phyloP scores from a whole-genome alignment of 768 basidiomycete species.

The Mycena epipterygia region DNA sequence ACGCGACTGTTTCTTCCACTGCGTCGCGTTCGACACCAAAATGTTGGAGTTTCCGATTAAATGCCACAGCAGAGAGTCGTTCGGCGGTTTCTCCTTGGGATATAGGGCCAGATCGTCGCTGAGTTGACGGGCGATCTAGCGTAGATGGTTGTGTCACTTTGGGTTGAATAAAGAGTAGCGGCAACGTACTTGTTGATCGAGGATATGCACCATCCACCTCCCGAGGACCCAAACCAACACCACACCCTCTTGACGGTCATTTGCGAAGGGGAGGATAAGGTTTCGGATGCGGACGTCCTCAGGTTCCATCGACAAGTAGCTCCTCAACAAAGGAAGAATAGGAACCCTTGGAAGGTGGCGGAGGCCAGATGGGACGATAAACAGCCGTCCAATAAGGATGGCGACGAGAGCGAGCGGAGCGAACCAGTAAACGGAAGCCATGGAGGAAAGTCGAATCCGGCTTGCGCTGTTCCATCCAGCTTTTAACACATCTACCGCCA shows the following conservation, averaged over 20 bases:
- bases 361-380: conserved; percentile 46
- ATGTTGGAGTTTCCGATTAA: conserved; percentile 52
- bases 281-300: conserved; percentile 50
- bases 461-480: not conserved
- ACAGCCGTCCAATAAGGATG: conserved; percentile 28
- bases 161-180: not conserved
- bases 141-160: not conserved
- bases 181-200: conserved; percentile 49
- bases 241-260: conserved; percentile 45
- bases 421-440: conserved; percentile 6
- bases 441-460: not conserved
- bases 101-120: conserved; percentile 41
- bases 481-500: too few relatives aligned
- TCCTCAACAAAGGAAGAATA: conserved; percentile 47
- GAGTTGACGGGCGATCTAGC: conserved; percentile 42
- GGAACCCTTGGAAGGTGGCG: conserved; percentile 53
- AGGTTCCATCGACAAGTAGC: conserved; percentile 50
- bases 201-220: conserved; percentile 56
- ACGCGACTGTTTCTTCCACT: conserved; percentile 53
- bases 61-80: conserved; percentile 52
- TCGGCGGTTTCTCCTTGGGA: conserved; percentile 46
- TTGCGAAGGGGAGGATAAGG: conserved; percentile 53
- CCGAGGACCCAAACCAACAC: conserved; percentile 56
- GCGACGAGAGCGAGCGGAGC: not conserved
- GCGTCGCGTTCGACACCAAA: conserved; percentile 54